Conservation (phyloP, 2,329 filamentous ascomycete species). For the Aureobasidium namibiae region DNA sequence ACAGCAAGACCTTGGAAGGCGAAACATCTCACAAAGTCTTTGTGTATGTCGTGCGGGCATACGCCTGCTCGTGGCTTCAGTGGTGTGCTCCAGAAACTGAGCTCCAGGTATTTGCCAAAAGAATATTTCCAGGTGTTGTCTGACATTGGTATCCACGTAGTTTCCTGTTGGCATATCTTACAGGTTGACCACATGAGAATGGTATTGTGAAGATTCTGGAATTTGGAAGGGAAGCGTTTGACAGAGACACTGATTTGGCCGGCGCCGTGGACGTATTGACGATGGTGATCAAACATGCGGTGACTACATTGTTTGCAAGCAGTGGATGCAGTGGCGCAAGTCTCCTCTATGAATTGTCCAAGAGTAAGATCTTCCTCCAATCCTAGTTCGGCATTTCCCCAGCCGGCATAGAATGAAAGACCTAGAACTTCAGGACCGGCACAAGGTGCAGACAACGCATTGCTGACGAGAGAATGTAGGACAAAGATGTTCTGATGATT, state of each 20-base stretch:
- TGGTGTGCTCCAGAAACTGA: constrained; percentile 90
- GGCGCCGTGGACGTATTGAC: constrained; percentile 94
- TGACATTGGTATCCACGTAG: constrained; percentile 83
- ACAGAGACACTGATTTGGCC: constrained; percentile 88
- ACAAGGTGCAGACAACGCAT: constrained; percentile 86
- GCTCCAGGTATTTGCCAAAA: constrained; percentile 94
- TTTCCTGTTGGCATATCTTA: constrained; percentile 84
- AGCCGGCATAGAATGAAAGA: constrained; percentile 80
- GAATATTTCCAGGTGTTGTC: constrained; percentile 96
- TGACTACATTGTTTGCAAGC: constrained; percentile 78
- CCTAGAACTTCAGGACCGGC: constrained; percentile 84
- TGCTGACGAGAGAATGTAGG: constrained; percentile 88
- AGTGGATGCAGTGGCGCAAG: constrained; percentile 69
- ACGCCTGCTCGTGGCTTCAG: constrained; percentile 64
- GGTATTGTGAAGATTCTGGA: constrained; percentile 58
- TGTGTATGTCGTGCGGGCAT: constrained; percentile 87
- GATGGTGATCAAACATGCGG: constrained; percentile 84
- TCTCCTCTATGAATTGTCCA: constrained; percentile 88
- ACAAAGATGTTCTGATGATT: constrained; percentile 95
- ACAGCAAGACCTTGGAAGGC: constrained; percentile 78
- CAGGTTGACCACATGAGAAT: constrained; percentile 98
- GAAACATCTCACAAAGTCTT: constrained; percentile 88
- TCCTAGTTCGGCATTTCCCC: constrained; percentile 63
- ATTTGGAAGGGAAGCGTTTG: constrained; percentile 61
- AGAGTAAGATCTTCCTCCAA: constrained; percentile 80